phyloP scores from a whole-genome alignment of 129 eudicot species.

The Arctium lappa region DNA sequence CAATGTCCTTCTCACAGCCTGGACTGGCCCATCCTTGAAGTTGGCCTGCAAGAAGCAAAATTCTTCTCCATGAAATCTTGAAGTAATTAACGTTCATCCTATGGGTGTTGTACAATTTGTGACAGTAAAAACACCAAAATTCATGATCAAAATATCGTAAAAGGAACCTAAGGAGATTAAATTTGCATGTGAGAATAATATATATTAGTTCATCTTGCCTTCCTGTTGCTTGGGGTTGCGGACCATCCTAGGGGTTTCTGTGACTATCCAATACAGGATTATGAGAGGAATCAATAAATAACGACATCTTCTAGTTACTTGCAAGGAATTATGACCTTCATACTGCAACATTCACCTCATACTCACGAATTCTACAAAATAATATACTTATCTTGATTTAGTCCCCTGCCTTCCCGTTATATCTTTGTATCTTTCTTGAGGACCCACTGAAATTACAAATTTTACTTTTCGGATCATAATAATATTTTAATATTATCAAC shows the following conservation, averaged over 20 bases:
- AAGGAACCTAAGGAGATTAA: not conserved
- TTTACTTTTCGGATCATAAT: not conserved
- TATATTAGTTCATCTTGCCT: not conserved
- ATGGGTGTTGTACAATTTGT: not conserved
- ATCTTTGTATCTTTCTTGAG: not conserved
- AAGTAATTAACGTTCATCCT: constrained; percentile 12
- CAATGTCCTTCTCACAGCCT: constrained; percentile 34
- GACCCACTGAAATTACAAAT: not conserved
- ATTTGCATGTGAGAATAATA: not conserved
- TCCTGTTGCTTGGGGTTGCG: not conserved
- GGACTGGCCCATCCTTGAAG: constrained; percentile 38
- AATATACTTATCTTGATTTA: not conserved
- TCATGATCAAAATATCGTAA: not conserved
- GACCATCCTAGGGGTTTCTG: not conserved
- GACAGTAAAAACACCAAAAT: constrained; percentile 1
- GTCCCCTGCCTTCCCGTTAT: not conserved
- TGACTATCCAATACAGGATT: not conserved
- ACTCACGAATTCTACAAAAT: not conserved
- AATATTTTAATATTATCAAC: not conserved
- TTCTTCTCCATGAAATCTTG: not conserved
- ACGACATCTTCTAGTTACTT: not conserved
- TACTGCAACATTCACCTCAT: not conserved
- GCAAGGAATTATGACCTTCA: not conserved
- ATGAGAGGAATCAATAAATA: not conserved
- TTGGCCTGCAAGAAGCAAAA: constrained; percentile 52